These are phyloP conservation scores for Trematosphaeria pertusa DNA, from an alignment of 2,329 filamentous ascomycete species.

Conservation along the genomic window DNA sequence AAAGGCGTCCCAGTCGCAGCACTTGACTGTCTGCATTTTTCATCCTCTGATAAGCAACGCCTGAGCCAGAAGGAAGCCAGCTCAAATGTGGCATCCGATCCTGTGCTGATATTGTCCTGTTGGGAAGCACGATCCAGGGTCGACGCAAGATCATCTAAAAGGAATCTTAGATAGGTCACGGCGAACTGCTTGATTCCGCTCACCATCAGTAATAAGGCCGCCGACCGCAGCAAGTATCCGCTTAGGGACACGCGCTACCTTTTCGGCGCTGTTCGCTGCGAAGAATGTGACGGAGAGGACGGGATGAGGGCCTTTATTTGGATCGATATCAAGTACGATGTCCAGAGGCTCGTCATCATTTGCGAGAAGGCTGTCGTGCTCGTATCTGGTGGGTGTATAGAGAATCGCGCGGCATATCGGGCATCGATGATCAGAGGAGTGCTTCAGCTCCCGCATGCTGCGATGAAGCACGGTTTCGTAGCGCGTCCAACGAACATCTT, in stretches of 20 bases:
- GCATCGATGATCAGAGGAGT: constrained; percentile 20
- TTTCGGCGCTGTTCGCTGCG: constrained; percentile 3
- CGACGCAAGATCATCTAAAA: constrained; percentile 17
- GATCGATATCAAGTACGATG: constrained; percentile 20
- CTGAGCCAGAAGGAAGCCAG: constrained; percentile 27
- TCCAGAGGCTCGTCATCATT: constrained; percentile 19
- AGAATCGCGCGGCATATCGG: constrained; percentile 26
- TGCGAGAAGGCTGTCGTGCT: constrained; percentile 14
- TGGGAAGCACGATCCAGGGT: constrained; percentile 11
- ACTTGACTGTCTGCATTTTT: constrained; percentile 11
- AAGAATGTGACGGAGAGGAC: constrained; percentile 21
- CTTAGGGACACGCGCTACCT: constrained; percentile 12
- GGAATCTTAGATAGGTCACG: background rate
- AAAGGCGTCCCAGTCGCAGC: constrained; percentile 5
- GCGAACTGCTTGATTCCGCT: background rate
- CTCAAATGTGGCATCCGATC: constrained; percentile 25
- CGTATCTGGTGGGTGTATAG: constrained; percentile 15
- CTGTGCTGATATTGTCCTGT: constrained; percentile 18
- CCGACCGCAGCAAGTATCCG: constrained; percentile 17
- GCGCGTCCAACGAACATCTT: constrained; percentile 17
- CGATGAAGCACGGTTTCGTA: constrained; percentile 22
- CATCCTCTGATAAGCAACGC: constrained; percentile 18
- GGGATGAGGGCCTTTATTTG: constrained; percentile 16
- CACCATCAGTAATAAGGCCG: constrained; percentile 20
- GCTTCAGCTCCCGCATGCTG: constrained; percentile 23